Percentiles rank a stretch among this genome's conserved stretches.
Evolutionary conservation across 2,329 filamentous ascomycete species (phyloP).

Genomic region (Cytospora piceae): DNA sequence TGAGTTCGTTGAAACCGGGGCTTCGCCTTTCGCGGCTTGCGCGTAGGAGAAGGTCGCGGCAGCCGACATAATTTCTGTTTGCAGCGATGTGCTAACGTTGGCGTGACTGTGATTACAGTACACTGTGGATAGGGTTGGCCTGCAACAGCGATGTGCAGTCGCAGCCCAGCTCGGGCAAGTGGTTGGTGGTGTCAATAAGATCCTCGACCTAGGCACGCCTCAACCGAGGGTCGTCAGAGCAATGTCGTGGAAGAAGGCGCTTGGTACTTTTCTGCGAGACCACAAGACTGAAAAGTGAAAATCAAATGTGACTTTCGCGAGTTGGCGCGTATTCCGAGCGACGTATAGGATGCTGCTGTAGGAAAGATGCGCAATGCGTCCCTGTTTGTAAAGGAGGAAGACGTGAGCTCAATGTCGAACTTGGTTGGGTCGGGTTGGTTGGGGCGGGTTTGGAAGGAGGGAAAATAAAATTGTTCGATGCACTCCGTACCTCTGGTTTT

Average conservation of each 20-base stretch:
- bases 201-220: constrained; percentile 29
- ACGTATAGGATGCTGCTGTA: constrained; percentile 12
- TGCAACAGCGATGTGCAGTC: constrained; percentile 25
- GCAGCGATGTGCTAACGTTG: constrained; percentile 17
- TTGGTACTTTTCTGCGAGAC: constrained; percentile 13
- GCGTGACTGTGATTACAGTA: constrained; percentile 22
- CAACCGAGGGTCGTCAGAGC: constrained; percentile 22
- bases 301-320: constrained; percentile 1
- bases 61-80: constrained; percentile 49
- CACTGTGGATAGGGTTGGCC: constrained; percentile 20
- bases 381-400: not conserved
- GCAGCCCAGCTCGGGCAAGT: constrained; percentile 25
- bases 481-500: not conserved
- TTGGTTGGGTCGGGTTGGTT: not conserved
- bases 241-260: constrained; percentile 22
- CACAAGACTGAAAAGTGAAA: constrained; percentile 12
- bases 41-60: constrained; percentile 84
- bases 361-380: not conserved
- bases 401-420: constrained; percentile 1
- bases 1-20: constrained; percentile 47
- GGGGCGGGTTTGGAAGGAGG: not conserved
- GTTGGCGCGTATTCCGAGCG: constrained; percentile 18
- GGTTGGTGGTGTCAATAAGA: constrained; percentile 22
- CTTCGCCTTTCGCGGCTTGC: constrained; percentile 86
- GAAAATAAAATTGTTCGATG: not conserved